These are phyloP conservation scores for Vachellia pachyceras DNA, from an alignment of 306 rosid genomes.

Conservation along the genomic window DNA sequence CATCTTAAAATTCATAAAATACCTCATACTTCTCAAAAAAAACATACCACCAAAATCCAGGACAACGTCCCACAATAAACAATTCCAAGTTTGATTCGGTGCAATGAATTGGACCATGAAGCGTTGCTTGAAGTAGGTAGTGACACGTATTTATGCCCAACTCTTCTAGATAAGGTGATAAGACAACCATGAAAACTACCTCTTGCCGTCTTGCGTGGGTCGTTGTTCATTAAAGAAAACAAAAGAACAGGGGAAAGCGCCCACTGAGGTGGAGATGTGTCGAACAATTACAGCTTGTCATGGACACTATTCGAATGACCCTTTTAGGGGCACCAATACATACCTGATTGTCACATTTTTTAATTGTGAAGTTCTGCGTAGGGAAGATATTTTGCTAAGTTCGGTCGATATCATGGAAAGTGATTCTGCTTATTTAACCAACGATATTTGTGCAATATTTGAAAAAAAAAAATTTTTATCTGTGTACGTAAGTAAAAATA, in stretches of 20 bases:
- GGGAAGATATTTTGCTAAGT: slow-evolving; percentile 20
- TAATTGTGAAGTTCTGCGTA: neutral
- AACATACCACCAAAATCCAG: neutral
- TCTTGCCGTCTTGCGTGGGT: neutral
- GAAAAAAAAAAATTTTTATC: no score
- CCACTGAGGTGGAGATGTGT: neutral
- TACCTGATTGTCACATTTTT: neutral
- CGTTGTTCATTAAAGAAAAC: neutral
- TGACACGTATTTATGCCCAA: neutral
- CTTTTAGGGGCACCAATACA: neutral
- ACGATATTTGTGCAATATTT: no score
- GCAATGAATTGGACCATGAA: neutral
- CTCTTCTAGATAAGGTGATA: neutral
- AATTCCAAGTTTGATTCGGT: neutral
- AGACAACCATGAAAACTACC: neutral
- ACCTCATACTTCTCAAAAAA: no score
- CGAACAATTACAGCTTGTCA: neutral
- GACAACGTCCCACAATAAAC: neutral
- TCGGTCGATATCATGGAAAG: neutral
- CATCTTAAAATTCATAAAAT: no score
- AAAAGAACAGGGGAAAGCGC: neutral
- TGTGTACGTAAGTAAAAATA: no score
- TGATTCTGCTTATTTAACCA: neutral
- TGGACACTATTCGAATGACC: neutral
- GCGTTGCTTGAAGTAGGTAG: neutral